Conservation (phyloP, 1,139 yeast species). For the Candida sojae region DNA sequence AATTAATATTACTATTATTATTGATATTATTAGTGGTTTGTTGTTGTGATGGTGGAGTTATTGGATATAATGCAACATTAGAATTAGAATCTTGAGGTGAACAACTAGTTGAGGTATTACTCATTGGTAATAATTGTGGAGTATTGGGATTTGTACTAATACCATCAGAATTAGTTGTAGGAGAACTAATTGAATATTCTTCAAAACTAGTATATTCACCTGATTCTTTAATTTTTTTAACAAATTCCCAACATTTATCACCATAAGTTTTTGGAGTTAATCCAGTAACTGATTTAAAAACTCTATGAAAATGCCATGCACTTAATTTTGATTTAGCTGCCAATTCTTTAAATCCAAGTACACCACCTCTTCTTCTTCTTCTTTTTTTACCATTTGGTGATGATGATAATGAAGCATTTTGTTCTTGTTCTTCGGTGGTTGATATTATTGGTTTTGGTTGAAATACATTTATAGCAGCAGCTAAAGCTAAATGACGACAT, state of each 20-base stretch:
- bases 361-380: slow-evolving; percentile 78
- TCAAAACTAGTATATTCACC: slow-evolving; percentile 18
- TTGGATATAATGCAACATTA: slow-evolving; percentile 4
- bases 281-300: slow-evolving; percentile 81
- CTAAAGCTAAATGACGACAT: slow-evolving; percentile 80
- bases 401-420: slow-evolving; percentile 17
- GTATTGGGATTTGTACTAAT: not conserved
- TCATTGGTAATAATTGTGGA: not conserved
- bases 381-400: slow-evolving; percentile 31
- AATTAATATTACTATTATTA: slow-evolving; percentile 5
- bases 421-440: slow-evolving; percentile 9
- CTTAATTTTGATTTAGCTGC: slow-evolving; percentile 82
- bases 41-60: slow-evolving; percentile 14
- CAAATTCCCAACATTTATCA: slow-evolving; percentile 78
- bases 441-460: slow-evolving; percentile 19
- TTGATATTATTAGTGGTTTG: slow-evolving; percentile 2
- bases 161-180: not conserved
- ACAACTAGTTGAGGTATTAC: not conserved
- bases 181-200: slow-evolving; percentile 6
- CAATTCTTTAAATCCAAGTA: slow-evolving; percentile 82
- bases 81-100: not conserved
- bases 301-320: slow-evolving; percentile 96
- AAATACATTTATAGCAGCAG: slow-evolving; percentile 64
- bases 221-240: slow-evolving; percentile 38
- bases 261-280: slow-evolving; percentile 89